Evolutionary conservation across 2,329 filamentous ascomycete species (phyloP), one percentile per base, ranked within the genome.

Genomic region (Verticillium albo-atrum): DNA sequence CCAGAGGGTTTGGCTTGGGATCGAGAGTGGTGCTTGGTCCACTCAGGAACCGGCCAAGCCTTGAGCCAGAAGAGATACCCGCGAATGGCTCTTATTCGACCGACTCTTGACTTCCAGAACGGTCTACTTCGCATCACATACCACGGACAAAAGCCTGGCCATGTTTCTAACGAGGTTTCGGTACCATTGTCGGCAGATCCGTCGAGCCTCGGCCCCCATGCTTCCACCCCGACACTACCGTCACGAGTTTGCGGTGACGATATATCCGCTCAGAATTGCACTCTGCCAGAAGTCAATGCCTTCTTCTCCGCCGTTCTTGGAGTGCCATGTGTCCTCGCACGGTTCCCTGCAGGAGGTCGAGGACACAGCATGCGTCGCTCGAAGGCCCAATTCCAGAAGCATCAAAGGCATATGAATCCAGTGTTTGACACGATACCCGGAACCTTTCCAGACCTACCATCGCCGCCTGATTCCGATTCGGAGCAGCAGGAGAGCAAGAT

Each of bases 11-110:
- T 99, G 2, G 89, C 88, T 9, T 98, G 94, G 92, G 95, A 99
- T 72, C 84, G 95, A 62, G 94, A 98, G 77, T 99, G 95, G 94
- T 98, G 94, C 74, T 78, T 99, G 23, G 81, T 99, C 15, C 93
- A 97, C 70, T 84, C 88, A 68, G 92, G 91, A 51, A 96, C 93
- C 1, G 90, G 91, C 0, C 87, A 88, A 66, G 92, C 89, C 6
- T 78, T 99, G 58, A 97, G 86, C 70, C 94, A 98, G 74, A 99
- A 98, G 75, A 82, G 88, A 64, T 89, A 95, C 69, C 91, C 93
- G 2, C 85, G 81, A 34, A 98, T 99, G 94, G 89, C 91, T 14
- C 82, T 97, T 4, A 81, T 99, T 56, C 83, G 83, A 56, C 94
- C 95, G 6, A 73, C 70, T 4, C 78, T 98, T 47, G 90, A 98